Conservation (phyloP, 2,329 filamentous ascomycete species). For the Phyllosticta capitalensis region DNA sequence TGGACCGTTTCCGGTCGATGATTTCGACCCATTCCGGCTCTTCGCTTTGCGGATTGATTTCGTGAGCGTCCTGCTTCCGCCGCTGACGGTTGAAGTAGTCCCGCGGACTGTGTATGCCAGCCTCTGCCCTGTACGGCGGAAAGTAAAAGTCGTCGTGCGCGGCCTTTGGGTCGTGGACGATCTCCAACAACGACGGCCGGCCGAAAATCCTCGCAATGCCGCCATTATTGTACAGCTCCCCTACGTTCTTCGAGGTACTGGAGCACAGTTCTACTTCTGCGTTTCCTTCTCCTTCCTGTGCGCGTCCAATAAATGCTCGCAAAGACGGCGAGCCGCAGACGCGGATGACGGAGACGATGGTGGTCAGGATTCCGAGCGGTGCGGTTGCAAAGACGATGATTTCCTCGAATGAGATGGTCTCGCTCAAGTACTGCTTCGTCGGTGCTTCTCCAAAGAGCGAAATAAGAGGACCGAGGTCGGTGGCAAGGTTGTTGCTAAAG, state of each 20-base stretch:
- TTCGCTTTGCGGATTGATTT: no score
- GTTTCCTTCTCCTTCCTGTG: constrained; percentile 23
- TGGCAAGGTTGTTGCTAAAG: constrained; percentile 8
- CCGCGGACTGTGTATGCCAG: neutral
- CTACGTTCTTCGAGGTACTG: constrained; percentile 30
- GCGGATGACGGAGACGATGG: constrained; percentile 20
- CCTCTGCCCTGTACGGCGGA: neutral
- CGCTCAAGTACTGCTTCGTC: constrained; percentile 21
- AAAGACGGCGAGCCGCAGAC: constrained; percentile 20
- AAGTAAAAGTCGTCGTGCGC: neutral
- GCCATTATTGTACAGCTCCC: constrained; percentile 30
- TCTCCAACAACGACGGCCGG: constrained; percentile 24
- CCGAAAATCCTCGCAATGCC: constrained; percentile 27
- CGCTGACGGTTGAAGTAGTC: no score
- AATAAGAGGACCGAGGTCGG: constrained; percentile 9
- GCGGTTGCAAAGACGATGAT: constrained; percentile 24
- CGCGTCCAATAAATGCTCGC: constrained; percentile 30
- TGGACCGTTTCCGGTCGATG: neutral
- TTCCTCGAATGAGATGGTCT: constrained; percentile 17
- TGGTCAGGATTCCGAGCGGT: constrained; percentile 31
- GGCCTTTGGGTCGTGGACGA: constrained; percentile 16
- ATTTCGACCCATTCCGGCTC: no score
- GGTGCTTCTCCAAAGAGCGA: constrained; percentile 19
- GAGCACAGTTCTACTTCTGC: constrained; percentile 31
- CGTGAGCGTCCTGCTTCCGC: no score